phyloP scores from a whole-genome alignment of 202 grass and related monocot species.

The Zizania palustris region DNA sequence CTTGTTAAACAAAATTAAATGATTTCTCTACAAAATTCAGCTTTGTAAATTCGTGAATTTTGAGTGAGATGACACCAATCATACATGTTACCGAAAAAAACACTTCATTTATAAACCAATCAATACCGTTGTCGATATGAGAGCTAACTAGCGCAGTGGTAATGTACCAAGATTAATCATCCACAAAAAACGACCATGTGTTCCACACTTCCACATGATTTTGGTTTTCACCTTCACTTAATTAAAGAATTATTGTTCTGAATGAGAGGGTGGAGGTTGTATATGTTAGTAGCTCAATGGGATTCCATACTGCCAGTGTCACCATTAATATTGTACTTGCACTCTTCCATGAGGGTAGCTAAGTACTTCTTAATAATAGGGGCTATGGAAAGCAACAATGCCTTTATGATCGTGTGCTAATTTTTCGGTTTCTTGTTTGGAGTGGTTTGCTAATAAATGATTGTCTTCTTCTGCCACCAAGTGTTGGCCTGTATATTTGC shows the following conservation, averaged over 20 bases:
- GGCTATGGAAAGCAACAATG: constrained; percentile 29
- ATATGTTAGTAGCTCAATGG: constrained; percentile 16
- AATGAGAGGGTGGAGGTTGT: constrained; percentile 3
- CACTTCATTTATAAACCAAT: constrained; percentile 22
- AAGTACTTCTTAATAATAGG: neutral
- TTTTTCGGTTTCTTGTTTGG: constrained; percentile 14
- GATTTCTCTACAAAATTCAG: neutral
- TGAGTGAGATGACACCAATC: too few relatives aligned
- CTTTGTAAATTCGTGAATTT: too few relatives aligned
- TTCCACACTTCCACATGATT: neutral
- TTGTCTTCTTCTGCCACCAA: neutral
- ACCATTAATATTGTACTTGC: neutral
- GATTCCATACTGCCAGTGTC: neutral
- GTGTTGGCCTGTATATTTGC: neutral
- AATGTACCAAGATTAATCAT: neutral
- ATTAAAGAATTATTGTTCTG: neutral
- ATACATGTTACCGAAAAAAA: too few relatives aligned
- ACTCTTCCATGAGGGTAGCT: neutral
- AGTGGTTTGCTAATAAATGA: neutral
- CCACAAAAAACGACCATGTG: neutral
- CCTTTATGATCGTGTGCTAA: neutral
- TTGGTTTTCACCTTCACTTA: constrained; percentile 5
- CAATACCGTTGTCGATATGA: neutral
- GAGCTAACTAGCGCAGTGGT: too few relatives aligned
- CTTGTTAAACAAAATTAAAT: neutral